phyloP scores from a whole-genome alignment of 1,284 basidiomycete species.

The Melampsora americana region DNA sequence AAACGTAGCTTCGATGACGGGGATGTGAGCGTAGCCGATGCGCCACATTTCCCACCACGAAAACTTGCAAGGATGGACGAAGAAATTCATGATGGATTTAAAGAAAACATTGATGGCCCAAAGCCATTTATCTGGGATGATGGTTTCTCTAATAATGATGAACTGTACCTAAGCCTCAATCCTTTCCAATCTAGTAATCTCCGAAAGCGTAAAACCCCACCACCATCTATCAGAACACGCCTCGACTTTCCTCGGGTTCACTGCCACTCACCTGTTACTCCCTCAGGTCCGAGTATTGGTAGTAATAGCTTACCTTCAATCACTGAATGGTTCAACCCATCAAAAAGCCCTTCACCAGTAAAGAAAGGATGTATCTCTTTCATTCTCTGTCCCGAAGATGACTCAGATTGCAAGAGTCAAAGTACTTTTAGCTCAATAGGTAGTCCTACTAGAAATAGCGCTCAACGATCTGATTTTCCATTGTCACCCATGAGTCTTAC shows the following conservation, averaged over 20 bases:
- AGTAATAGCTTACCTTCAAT: conserved; percentile 13
- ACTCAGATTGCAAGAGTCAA: conserved; percentile 9
- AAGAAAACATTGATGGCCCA: neutral
- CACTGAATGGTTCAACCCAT: conserved; percentile 30
- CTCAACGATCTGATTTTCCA: neutral
- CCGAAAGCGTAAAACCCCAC: conserved; percentile 15
- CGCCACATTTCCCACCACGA: neutral
- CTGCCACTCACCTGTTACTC: neutral
- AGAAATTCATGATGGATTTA: neutral
- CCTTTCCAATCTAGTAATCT: neutral
- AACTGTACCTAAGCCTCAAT: neutral
- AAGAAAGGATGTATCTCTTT: conserved; percentile 42
- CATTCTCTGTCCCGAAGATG: conserved; percentile 40
- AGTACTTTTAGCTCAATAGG: neutral
- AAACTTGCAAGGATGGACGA: neutral
- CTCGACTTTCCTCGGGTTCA: neutral
- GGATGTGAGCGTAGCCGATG: neutral
- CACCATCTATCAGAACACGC: neutral
- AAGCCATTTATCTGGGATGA: neutral
- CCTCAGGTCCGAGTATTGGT: neutral
- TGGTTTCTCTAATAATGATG: neutral
- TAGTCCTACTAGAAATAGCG: neutral
- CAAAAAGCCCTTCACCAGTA: conserved; percentile 12
- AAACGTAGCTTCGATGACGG: neutral
- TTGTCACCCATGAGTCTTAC: neutral